Evolutionary conservation across 257 asterid species (phyloP), one percentile per base, ranked within the genome.

Genomic region (Anisodus acutangulus): DNA sequence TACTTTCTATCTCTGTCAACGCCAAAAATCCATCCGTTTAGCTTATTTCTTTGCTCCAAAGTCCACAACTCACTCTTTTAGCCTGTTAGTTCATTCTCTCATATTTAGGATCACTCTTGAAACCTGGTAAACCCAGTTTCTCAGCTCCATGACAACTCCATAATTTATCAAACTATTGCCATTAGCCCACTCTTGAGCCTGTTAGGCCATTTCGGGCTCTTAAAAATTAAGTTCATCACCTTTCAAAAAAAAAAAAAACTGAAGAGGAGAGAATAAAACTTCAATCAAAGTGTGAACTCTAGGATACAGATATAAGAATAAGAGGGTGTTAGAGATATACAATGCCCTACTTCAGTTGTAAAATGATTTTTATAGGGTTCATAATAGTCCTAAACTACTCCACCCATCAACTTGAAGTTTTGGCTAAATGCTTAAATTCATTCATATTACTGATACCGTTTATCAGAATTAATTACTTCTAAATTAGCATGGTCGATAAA

Each of bases 401-500:
- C 7, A 70, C 37, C 57, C 79, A 43, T 9, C 79, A 17, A 70
- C 79, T 41, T 70, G 16, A 70, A 17, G 79, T 70, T 70, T 43
- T 41, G 79, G 57, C 35, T 43, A 43, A 71, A 71, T 41, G 79
- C 79, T 71, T 43, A 43, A 43, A 69, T 43, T 45, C 82, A 78
- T 53, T 51, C 49, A 26, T 53, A 53, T 78, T 8, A 53, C 6
- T 13, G 49, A 26, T 54, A 51, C 19, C 9, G 22, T 15, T 69
- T 31, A 53, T 49, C 49, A 13, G 64, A 78, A 76, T 22, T 22
- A 78, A 12, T 74, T 53, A 26, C 47, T 53, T 26, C 59, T 51
- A 78, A 41, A 78, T 54, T 78, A 51, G 64, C 64, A 78, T 78
- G 81, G 64, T 45, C 41, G n/a, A 78, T 78, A 78, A 78, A 53